A percentile compares a stretch with the other conserved stretches of the same genome.
Conservation (phyloP, 2,329 filamentous ascomycete species). For the Camillea tinctor region DNA sequence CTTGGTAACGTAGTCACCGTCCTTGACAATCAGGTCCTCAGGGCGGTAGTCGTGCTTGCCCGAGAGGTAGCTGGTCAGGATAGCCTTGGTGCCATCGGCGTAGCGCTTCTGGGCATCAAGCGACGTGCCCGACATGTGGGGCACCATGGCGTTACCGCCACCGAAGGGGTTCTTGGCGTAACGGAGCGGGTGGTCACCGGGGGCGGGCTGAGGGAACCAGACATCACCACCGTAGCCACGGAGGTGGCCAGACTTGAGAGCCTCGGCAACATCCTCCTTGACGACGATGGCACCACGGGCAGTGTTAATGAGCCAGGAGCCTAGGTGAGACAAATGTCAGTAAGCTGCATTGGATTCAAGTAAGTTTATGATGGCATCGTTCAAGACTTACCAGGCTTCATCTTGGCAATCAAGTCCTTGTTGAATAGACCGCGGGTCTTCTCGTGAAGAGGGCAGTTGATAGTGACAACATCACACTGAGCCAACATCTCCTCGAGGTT, state of each 20-base stretch:
- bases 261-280: slow-evolving; percentile 97
- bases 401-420: slow-evolving; percentile 97
- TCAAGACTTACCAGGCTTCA: slow-evolving; percentile 80
- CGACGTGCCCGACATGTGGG: slow-evolving; percentile 98
- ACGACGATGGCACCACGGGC: slow-evolving; percentile 98
- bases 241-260: slow-evolving; percentile 87
- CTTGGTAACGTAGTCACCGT: slow-evolving; percentile 93
- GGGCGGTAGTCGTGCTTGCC: slow-evolving; percentile 84
- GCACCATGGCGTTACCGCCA: slow-evolving; percentile 97
- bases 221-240: slow-evolving; percentile 86
- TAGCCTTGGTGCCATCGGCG: slow-evolving; percentile 81
- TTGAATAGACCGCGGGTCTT: slow-evolving; percentile 96
- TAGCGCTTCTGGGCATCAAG: slow-evolving; percentile 96
- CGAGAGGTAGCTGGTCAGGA: slow-evolving; percentile 86
- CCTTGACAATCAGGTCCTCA: slow-evolving; percentile 86
- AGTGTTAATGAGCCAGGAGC: slow-evolving; percentile 97
- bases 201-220: slow-evolving; percentile 98
- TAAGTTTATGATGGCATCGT: slow-evolving; percentile 21
- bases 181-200: slow-evolving; percentile 88
- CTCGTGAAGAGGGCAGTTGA: slow-evolving; percentile 99
- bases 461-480: slow-evolving; percentile 96
- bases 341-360: background rate
- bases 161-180: slow-evolving; percentile 92
- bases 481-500: slow-evolving; percentile 88
- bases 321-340: slow-evolving; percentile 38